These are phyloP conservation scores for Hamigera avellanea DNA, from an alignment of 495 filamentous ascomycete species.

Conservation along the genomic window DNA sequence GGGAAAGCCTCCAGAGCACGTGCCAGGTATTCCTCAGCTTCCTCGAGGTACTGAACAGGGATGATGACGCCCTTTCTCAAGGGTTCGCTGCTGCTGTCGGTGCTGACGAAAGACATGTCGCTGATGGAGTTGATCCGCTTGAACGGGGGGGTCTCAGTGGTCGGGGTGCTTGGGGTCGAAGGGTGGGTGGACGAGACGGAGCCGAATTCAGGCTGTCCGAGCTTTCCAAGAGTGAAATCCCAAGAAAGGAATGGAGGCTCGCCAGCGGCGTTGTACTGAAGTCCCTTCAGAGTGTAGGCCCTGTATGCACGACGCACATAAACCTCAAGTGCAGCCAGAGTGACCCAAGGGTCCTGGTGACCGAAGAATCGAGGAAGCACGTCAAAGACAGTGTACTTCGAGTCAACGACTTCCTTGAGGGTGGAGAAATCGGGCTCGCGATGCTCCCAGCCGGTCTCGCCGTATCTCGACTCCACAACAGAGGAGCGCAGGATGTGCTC, in stretches of 20 bases:
- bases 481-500: constrained; percentile 96
- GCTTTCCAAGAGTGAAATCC: constrained; percentile 90
- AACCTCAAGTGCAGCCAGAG: constrained; percentile 84
- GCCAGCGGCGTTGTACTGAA: constrained; percentile 70
- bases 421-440: constrained; percentile 76
- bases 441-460: constrained; percentile 95
- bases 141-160: constrained; percentile 47
- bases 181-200: constrained; percentile 62
- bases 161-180: constrained; percentile 79
- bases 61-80: constrained; percentile 90
- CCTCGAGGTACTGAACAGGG: constrained; percentile 84
- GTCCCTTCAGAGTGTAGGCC: constrained; percentile 78
- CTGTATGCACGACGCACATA: constrained; percentile 95
- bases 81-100: constrained; percentile 56
- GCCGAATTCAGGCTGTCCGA: constrained; percentile 81
- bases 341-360: constrained; percentile 90
- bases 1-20: constrained; percentile 79
- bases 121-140: constrained; percentile 86
- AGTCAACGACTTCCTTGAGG: constrained; percentile 95
- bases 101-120: constrained; percentile 81
- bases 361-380: constrained; percentile 90
- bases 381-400: constrained; percentile 96
- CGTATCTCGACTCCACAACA: constrained; percentile 93
- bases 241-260: constrained; percentile 81
- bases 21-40: constrained; percentile 73